Percentiles rank a stretch among this genome's conserved stretches.
Evolutionary conservation across 2,329 filamentous ascomycete genomes (phyloP).

Genomic region (Aspergillus texensis): DNA sequence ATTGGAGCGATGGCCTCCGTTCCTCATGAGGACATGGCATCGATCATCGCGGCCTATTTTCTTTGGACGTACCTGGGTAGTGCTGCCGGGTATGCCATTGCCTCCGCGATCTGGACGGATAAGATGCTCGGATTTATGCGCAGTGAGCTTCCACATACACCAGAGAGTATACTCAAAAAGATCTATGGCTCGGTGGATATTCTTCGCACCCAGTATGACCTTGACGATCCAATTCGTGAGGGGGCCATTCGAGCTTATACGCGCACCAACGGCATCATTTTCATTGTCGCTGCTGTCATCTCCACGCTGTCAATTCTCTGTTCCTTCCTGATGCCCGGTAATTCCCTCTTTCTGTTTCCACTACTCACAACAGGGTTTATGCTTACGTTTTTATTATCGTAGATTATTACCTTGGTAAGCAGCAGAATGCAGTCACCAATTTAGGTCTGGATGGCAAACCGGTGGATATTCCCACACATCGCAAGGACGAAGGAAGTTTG

Average conservation of each 20-base stretch:
- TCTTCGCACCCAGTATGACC: background rate
- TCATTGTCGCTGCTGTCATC: background rate
- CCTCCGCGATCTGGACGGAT: constrained; percentile 41
- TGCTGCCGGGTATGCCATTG: constrained; percentile 43
- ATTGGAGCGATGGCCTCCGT: constrained; percentile 48
- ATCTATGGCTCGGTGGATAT: background rate
- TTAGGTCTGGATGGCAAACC: background rate
- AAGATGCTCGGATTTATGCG: background rate
- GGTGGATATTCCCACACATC: background rate
- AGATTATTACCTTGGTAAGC: background rate
- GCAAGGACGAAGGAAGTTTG: rapidly evolving
- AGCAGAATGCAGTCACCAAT: background rate
- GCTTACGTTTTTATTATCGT: background rate
- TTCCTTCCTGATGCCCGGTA: background rate
- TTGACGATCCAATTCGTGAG: background rate
- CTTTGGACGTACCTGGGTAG: constrained; percentile 46
- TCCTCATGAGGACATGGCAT: constrained; percentile 47
- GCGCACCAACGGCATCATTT: background rate
- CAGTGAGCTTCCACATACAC: background rate
- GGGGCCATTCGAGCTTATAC: background rate
- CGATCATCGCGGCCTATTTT: constrained; percentile 39
- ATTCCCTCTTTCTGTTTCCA: background rate
- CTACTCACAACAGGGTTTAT: background rate
- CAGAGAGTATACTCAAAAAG: background rate
- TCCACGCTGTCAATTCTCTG: background rate